Evolutionary conservation across 257 asterid genomes (phyloP).

Genomic region (Salvia hispanica): DNA sequence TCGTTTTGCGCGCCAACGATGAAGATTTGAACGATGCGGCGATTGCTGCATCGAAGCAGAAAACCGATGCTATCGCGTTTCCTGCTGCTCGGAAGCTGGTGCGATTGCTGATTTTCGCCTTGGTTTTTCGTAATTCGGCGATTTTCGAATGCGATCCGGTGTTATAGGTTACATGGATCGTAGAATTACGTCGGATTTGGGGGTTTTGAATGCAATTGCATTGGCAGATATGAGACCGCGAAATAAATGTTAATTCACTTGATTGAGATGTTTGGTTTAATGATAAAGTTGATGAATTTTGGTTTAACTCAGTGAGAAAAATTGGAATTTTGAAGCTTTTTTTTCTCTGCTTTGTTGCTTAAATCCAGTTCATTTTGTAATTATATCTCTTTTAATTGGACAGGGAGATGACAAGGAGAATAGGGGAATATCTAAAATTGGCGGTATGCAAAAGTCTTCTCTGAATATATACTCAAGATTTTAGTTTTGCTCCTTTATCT

Average conservation of each 20-base stretch:
- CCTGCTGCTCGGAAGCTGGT: conserved; percentile 37
- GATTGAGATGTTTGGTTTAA: conserved; percentile 13
- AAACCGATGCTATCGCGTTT: conserved; percentile 31
- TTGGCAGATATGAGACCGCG: not conserved
- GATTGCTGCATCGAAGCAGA: conserved; percentile 31
- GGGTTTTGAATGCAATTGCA: not conserved
- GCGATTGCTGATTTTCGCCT: conserved; percentile 28
- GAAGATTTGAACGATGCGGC: conserved; percentile 34
- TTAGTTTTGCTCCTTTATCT: not conserved
- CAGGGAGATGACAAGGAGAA: conserved; percentile 52
- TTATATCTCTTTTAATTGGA: conserved; percentile 19
- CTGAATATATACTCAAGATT: not conserved
- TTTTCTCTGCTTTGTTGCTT: not conserved
- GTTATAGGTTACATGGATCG: not conserved
- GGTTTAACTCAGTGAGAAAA: not conserved
- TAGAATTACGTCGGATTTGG: conserved; percentile 17
- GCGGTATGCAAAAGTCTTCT: conserved; percentile 45
- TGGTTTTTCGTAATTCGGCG: not conserved
- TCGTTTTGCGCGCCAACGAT: conserved; percentile 30
- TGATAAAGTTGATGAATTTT: not conserved
- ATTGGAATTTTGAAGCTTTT: conserved; percentile 2
- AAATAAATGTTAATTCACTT: not conserved
- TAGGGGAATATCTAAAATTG: conserved; percentile 36
- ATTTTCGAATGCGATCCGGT: not conserved
- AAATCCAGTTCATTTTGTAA: conserved; percentile 12